phyloP scores from a whole-genome alignment of 305 asterid genomes.

The Fraxinus sp. region DNA sequence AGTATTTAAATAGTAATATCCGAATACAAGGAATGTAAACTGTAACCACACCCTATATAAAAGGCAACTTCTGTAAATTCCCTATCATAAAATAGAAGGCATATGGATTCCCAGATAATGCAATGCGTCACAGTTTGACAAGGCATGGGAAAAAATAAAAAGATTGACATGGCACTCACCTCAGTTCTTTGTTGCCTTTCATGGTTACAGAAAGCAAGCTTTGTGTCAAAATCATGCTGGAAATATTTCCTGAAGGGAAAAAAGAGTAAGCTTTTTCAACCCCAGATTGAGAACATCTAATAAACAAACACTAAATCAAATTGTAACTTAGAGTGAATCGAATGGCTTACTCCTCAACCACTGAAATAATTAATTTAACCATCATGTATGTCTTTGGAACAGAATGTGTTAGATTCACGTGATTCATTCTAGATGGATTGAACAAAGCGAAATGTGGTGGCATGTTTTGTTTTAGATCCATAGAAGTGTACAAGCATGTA shows the following conservation, averaged over 20 bases:
- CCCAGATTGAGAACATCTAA: neutral
- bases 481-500: neutral
- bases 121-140: neutral
- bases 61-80: neutral
- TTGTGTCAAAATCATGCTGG: conserved; percentile 90
- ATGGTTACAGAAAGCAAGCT: conserved; percentile 82
- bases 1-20: neutral
- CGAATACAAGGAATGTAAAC: neutral
- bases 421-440: neutral
- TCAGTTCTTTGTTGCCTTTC: conserved; percentile 89
- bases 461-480: neutral
- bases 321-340: neutral
- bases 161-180: conserved; percentile 42
- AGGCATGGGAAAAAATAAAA: neutral
- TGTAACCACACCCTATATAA: neutral
- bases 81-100: neutral
- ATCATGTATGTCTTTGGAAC: neutral
- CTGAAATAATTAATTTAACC: neutral
- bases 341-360: neutral
- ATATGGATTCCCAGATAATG: neutral
- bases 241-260: conserved; percentile 64
- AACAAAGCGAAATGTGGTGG: neutral
- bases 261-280: neutral
- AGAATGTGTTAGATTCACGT: neutral
- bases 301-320: neutral